Evolutionary conservation across 140 eudicot species (phyloP), one percentile per base, ranked within the genome.

Genomic region (Anethum foeniculum): DNA sequence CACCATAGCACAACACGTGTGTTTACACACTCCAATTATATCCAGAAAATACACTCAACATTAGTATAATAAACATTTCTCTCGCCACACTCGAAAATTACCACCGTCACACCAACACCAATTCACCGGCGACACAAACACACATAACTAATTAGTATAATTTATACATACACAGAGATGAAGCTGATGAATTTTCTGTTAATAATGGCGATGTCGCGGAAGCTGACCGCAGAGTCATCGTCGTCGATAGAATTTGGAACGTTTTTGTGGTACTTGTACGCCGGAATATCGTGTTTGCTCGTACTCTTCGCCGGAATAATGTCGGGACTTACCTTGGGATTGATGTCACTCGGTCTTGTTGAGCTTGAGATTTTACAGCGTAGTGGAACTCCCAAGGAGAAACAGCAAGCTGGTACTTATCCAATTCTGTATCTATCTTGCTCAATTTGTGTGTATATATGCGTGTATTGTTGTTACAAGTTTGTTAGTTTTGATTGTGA

Each of bases 291-390:
- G 4, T 89, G 92, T 78, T 78, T 86, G 0, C 88, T 92, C 3
- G 99, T 94, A 2, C 80, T 89, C 0, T 94, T 94, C 76, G 99
- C 99, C 38, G 99, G 99, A 2, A 87, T 94, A 8, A 94, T 94
- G 99, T 94, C 99, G 12, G 99, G 99, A 9, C 88, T 94, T 14
- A 94, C 99, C 39, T 86, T 94, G 74, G 99, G 99, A 3, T 88
- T 94, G 81, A 94, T 94, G 99, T 94, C 99, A 19, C 88, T 94
- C 73, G 90, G 99, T 47, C 97, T 92, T 77, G 99, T 94, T 72
- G 99, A 94, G 60, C 97, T 94, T 58, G 99, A 94, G 86, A 92
- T 94, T 84, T 94, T 94, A 77, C 93, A 90, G 87, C 94, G 96
- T 4, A 90, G 97, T 41, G 99, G 99, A 54, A 90, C 96, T 19